Percentiles rank a stretch among this genome's conserved stretches.
Conservation (phyloP, 2,329 filamentous ascomycete species). For the Sclerotiophoma versabilis region DNA sequence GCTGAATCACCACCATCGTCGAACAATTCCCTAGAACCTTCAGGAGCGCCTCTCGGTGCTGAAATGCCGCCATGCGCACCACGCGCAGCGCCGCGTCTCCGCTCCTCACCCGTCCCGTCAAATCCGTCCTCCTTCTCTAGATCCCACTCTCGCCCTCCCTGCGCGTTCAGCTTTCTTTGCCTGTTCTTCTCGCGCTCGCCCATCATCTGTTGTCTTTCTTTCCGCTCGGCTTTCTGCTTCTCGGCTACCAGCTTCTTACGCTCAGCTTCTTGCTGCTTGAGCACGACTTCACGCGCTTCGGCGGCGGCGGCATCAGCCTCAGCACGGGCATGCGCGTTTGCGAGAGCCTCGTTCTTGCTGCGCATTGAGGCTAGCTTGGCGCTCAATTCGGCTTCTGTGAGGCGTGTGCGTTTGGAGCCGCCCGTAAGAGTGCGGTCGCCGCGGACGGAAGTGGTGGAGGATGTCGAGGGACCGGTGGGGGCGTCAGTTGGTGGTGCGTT, state of each 20-base stretch:
- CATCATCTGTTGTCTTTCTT: constrained; percentile 66
- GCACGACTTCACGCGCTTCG: constrained; percentile 67
- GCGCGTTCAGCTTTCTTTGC: constrained; percentile 64
- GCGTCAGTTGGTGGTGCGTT: constrained; percentile 25
- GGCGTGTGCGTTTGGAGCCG: constrained; percentile 44
- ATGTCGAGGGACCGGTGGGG: constrained; percentile 33
- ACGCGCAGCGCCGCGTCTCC: constrained; percentile 54
- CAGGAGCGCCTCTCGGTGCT: constrained; percentile 38
- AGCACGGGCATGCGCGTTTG: constrained; percentile 68
- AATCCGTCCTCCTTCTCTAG: constrained; percentile 67
- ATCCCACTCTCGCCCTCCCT: constrained; percentile 69
- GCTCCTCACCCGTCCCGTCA: constrained; percentile 50
- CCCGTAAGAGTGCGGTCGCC: constrained; percentile 46
- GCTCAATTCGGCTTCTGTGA: constrained; percentile 69
- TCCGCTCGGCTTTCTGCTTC: constrained; percentile 55
- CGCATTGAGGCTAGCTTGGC: constrained; percentile 67
- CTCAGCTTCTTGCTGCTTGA: constrained; percentile 57
- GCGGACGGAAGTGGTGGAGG: constrained; percentile 38
- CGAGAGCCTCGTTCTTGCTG: constrained; percentile 66
- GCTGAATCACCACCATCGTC: constrained; percentile 15
- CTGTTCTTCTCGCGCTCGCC: constrained; percentile 68
- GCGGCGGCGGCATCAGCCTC: constrained; percentile 72
- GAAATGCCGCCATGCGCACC: constrained; percentile 62
- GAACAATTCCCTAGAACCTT: constrained; percentile 7
- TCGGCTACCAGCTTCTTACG: constrained; percentile 47